These are phyloP conservation scores for Crithidia mellificae DNA, from an alignment of 208 protist genomes.

Conservation along the genomic window DNA sequence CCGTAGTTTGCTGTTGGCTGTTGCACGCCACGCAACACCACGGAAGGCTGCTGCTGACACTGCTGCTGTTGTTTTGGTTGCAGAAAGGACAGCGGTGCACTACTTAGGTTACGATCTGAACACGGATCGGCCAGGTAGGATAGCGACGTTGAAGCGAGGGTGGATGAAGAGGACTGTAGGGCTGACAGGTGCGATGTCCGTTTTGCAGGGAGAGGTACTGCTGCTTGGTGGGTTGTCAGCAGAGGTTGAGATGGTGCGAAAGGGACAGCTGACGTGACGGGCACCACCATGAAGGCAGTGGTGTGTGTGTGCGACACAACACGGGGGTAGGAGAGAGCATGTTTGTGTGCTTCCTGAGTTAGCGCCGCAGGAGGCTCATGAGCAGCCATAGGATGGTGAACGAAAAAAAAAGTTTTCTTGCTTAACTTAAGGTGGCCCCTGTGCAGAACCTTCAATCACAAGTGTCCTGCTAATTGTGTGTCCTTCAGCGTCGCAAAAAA, in stretches of 20 bases:
- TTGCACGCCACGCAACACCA: too few species aligned
- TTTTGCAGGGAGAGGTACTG: background rate
- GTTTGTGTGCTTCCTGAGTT: background rate
- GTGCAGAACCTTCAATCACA: too few species aligned
- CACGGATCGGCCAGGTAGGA: slow-evolving; percentile 5
- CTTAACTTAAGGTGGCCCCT: background rate
- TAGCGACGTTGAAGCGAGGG: background rate
- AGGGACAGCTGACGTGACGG: background rate
- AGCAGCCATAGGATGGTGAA: background rate
- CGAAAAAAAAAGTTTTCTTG: background rate
- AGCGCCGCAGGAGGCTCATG: background rate
- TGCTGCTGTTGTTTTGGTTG: background rate
- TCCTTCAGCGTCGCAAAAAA: too few species aligned
- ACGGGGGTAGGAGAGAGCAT: background rate
- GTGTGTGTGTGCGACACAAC: slow-evolving; percentile 26
- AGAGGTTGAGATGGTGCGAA: background rate
- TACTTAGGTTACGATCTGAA: background rate
- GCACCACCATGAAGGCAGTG: slow-evolving; percentile 21
- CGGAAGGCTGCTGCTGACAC: background rate
- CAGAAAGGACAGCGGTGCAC: background rate
- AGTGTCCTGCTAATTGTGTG: too few species aligned
- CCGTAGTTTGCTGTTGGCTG: too few species aligned
- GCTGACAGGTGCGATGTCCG: background rate
- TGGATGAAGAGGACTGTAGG: background rate
- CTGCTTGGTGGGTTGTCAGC: background rate